Evolutionary conservation across 208 protist genomes (phyloP), one percentile per base, ranked within the genome.

Genomic region (Vickermania spadyakhi): DNA sequence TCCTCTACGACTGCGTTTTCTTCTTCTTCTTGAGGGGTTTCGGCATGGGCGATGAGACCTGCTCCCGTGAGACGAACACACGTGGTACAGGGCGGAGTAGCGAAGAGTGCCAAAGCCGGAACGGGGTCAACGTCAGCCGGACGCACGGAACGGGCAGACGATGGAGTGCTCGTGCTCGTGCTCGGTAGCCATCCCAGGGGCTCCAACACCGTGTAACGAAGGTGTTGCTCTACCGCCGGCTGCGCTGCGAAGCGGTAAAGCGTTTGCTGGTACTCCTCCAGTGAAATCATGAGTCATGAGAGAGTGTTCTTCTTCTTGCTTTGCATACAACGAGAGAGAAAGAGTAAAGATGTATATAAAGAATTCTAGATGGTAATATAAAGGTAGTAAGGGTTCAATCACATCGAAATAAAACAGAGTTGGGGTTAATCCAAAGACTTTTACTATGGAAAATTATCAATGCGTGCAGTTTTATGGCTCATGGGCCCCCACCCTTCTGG

Each of bases 171-270:
- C 41, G 18, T 7, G 11, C 11, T 7, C 11, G 36, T 18, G 11
- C 36, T 18, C 11, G 26, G 25, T 50, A 70, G 54, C n/a, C n/a
- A n/a, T 21, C 57, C 65, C 41, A 70, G 58, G 3, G 57, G 58
- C 45, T 54, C 58, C 27, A 70, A 64, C 18, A 70, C 58, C 31
- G 57, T 65, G n/a, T 31, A 55, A 29, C 50, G 50, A 52, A 70
- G 51, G 21, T 70, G 62, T 18, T 30, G 31, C 45, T 36, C 21
- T 31, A 55, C 58, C 0, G 2, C 57, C 1, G 42, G 25, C 7
- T 45, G 36, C 26, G 53, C 18, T 27, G 65, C 58, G 53, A 65
- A 70, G 22, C 25, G 51, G 22, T 64, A 56, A 36, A 31, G 7
- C 2, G 11, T 31, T 21, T 28, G 25, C 5, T 52, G 18, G 58